Percentiles rank a stretch among this genome's conserved stretches.
Conservation (phyloP, 306 rosid species). For the Potentilla sterilis region DNA sequence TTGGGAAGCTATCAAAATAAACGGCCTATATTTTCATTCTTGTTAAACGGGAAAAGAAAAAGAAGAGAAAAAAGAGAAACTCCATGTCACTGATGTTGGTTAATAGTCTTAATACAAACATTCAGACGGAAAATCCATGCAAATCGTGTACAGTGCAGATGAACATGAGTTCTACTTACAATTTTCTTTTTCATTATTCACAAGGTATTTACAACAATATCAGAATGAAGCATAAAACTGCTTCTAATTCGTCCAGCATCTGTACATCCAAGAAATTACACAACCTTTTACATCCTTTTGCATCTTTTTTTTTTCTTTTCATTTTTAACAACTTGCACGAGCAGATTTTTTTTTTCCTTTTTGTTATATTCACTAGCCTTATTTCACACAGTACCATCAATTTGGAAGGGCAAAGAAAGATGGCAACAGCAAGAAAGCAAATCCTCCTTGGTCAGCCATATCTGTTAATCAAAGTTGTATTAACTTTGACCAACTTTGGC, state of each 20-base stretch:
- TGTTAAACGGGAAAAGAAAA: too few relatives aligned
- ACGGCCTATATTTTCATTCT: too few relatives aligned
- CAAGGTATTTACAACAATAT: conserved; percentile 25
- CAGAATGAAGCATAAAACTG: conserved; percentile 25
- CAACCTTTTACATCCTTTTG: not conserved
- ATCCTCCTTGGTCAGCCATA: not conserved
- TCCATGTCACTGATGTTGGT: too few relatives aligned
- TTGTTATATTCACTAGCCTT: not conserved
- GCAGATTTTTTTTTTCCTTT: not conserved
- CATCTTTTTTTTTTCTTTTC: not conserved
- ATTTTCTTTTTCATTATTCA: conserved; percentile 9
- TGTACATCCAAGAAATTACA: conserved; percentile 57
- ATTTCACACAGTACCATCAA: not conserved
- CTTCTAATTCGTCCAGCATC: conserved; percentile 32
- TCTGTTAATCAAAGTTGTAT: conserved; percentile 10
- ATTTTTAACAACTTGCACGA: not conserved
- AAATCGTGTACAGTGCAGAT: not conserved
- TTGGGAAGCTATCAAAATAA: too few relatives aligned
- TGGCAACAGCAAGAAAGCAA: conserved; percentile 9
- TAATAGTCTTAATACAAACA: too few relatives aligned
- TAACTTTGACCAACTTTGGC: conserved; percentile 7
- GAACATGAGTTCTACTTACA: conserved; percentile 22
- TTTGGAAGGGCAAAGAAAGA: conserved; percentile 5
- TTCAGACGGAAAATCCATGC: too few relatives aligned
- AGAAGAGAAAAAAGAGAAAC: too few relatives aligned